Evolutionary conservation across 768 basidiomycete species (phyloP), one percentile per base, ranked within the genome.

Genomic region (Lanmaoa pseudosensibilis): DNA sequence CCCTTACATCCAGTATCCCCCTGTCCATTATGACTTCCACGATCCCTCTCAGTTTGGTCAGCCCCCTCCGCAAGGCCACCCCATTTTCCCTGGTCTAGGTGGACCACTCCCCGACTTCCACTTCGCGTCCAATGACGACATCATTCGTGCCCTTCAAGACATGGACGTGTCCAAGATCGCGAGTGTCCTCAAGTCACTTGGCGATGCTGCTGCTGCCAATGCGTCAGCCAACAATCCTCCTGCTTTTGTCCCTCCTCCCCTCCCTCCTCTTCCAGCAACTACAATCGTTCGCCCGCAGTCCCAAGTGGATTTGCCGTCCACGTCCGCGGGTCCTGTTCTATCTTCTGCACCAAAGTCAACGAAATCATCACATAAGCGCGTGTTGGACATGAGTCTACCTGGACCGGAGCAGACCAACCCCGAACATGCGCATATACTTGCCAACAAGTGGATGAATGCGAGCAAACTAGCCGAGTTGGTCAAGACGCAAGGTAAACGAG

Each of bases 371-470:
- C 72, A 61, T 68, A 79, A 74, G 49, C 73, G 75, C 43, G 73
- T 76, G 4, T 65, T 80, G 40, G 76, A 78, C 56, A 74, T 79
- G 75, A 77, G 68, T 58, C 69, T 76, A 32, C 71, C 74, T 36
- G 76, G 72, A 5, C 69, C 68, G 53, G 78, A 77, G 34, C 75
- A 77, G 36, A 72, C 66, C 6, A 80, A 78, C 60, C 68, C 79
- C 12, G 82, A 82, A 38, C 89, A 90, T 65, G 84, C 87, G 0
- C 74, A 84, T 54, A 67, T 90, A 59, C 80, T 93, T 30, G 84
- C 89, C 1, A 91, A 82, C 46, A 92, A 87, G 66, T 93, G 91
- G 91, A 75, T 92, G 72, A 84, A 80, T 55, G 78, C 88, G 6
- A 74, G 72, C 12, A 88, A 90, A 69, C 72, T 93, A 23, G 78